These are phyloP conservation scores for Calonectria naviculata DNA, from an alignment of 2,329 filamentous ascomycete species.

Conservation along the genomic window DNA sequence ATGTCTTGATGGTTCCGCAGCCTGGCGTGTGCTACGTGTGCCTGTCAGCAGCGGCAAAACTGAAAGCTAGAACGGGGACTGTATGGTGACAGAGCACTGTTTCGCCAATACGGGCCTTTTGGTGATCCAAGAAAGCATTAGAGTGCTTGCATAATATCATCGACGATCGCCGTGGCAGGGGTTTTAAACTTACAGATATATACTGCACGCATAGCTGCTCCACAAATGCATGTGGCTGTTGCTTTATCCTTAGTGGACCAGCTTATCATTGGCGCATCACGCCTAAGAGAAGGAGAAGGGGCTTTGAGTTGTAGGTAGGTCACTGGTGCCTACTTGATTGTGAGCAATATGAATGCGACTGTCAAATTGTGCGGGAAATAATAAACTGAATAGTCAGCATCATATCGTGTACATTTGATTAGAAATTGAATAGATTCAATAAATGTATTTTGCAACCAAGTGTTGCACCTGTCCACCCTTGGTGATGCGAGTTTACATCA, in stretches of 20 bases:
- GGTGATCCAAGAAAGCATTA: no score
- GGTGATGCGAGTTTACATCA: background rate
- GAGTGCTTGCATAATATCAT: background rate
- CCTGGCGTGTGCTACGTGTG: no score
- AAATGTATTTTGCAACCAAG: no score
- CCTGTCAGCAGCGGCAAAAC: no score
- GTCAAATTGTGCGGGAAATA: background rate
- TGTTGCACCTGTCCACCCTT: background rate
- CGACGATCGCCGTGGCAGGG: background rate
- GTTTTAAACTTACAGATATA: slow-evolving; percentile 55
- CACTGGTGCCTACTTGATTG: no score
- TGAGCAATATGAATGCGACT: background rate
- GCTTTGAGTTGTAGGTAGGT: background rate
- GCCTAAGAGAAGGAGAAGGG: slow-evolving; percentile 47
- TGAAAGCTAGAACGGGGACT: no score
- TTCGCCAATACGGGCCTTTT: no score
- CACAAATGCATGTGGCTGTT: slow-evolving; percentile 70
- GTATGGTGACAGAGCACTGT: no score
- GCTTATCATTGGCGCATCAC: slow-evolving; percentile 52
- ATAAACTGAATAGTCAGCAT: background rate
- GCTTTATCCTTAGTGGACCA: slow-evolving; percentile 59
- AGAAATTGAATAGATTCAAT: no score
- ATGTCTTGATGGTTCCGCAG: no score
- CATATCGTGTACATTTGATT: no score
- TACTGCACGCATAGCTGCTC: slow-evolving; percentile 62